A percentile compares a stretch with the other conserved stretches of the same genome.
Evolutionary conservation across 2,329 filamentous ascomycete genomes (phyloP).

Genomic region (Tolypocladium sp.): DNA sequence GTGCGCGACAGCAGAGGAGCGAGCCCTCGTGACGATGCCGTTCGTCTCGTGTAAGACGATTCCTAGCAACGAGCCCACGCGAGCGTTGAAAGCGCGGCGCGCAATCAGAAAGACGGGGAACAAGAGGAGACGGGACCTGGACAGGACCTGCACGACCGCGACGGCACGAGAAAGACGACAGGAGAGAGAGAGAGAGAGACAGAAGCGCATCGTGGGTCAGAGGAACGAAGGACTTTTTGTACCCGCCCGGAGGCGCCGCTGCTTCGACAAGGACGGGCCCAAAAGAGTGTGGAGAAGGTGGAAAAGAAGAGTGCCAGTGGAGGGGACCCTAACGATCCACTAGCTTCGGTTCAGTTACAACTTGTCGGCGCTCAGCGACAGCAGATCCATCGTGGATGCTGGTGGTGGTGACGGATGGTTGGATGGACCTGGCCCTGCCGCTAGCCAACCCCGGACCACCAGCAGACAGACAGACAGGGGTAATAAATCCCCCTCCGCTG

Average conservation of each 20-base stretch:
- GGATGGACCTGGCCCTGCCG: background rate
- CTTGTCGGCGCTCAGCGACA: background rate
- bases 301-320: background rate
- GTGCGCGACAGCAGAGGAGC: background rate
- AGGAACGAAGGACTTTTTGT: constrained; percentile 3
- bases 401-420: background rate
- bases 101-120: background rate
- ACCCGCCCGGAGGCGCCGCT: constrained; percentile 2
- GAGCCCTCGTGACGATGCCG: background rate
- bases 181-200: background rate
- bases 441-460: background rate
- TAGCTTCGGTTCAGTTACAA: background rate
- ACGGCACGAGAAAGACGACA: background rate
- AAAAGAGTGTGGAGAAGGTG: background rate
- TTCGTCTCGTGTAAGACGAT: background rate
- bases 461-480: background rate
- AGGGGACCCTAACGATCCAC: background rate
- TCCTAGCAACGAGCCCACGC: background rate
- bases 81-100: background rate
- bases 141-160: background rate
- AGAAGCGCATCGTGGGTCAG: background rate
- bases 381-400: background rate
- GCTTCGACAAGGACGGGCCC: background rate
- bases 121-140: background rate
- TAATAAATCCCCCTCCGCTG: background rate